Base-by-base conservation (phyloP, 371 early-diverging fungal species). In the Apophysomyces trapeziformis region DNA sequence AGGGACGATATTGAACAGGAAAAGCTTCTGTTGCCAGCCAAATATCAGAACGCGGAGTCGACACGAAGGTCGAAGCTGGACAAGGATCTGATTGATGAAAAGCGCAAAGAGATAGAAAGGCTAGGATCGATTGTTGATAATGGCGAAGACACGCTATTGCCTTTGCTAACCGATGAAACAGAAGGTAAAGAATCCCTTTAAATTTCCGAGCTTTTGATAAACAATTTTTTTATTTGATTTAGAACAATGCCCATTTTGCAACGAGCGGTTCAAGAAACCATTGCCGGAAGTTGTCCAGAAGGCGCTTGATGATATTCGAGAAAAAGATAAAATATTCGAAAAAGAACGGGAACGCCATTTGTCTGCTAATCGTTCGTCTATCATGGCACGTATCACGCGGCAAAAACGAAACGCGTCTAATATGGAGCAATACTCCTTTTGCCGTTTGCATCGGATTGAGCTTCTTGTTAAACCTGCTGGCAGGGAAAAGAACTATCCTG, bases 401-500 rank as follows among this genome's bases (percentile, higher is more conserved):
- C 21, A 16, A 50, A 58, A 58, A 18, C 65, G 69, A 7, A 60
- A 44, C 16, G 69, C 47, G 14, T 59, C 63, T 7, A 61, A 60
- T 50, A 61, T 69, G 61, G 69, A 69, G 50, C 69, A 69, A 16
- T 63, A 65, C 46, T 65, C 35, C 32, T 75, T 87, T 61, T 87
- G 87, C 65, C 74, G 74, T 14, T 59, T 77, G 14, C 87, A 87
- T 61, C 45, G 61, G 36, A 73, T 76, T 1, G 85, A 85, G 46
- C 65, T 71, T 13, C 37, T 58, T 1, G 60, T 76, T 14, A 80
- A 84, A 4, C 86, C 87, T 0, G 6, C 66, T 18, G 87, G 79
- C 4, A 60, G 64, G 39, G 12, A 63, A 12, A 66, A 59, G 6
- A 71, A 79, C 0, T 87, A 84, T 21, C 85, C 81, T 1, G 9